A percentile compares a stretch with the other conserved stretches of the same genome.
These are phyloP conservation scores for Trichoderma sp. DNA, from an alignment of 2,329 filamentous ascomycete genomes.

Conservation along the genomic window DNA sequence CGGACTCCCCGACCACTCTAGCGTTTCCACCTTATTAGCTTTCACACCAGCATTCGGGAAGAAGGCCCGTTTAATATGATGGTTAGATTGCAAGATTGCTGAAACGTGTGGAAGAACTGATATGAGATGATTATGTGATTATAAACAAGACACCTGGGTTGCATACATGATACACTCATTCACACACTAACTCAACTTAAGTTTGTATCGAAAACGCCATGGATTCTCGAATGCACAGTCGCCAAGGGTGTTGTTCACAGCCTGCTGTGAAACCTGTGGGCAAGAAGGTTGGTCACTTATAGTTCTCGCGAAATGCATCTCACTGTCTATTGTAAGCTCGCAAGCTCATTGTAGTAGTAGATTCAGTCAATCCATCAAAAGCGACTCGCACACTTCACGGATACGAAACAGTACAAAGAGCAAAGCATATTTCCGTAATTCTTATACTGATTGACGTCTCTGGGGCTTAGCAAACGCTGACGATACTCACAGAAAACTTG, in stretches of 20 bases:
- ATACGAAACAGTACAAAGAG: not conserved
- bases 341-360: not conserved
- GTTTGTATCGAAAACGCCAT: not conserved
- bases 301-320: not conserved
- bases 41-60: too few species aligned
- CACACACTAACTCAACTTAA: not conserved
- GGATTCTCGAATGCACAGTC: not conserved
- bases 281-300: not conserved
- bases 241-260: not conserved
- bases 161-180: not conserved
- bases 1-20: not conserved
- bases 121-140: not conserved
- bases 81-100: not conserved
- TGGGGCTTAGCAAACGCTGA: not conserved
- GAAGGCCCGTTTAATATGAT: not conserved
- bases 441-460: not conserved
- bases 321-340: not conserved
- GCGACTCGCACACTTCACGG: not conserved
- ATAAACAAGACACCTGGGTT: not conserved
- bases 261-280: not conserved
- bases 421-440: not conserved
- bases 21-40: not conserved
- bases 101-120: not conserved
- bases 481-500: not conserved
- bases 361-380: not conserved